A percentile compares a stretch with the other conserved stretches of the same genome.
These are phyloP conservation scores for Pascua guehoae DNA, from an alignment of 1,284 basidiomycete species.

Conservation along the genomic window DNA sequence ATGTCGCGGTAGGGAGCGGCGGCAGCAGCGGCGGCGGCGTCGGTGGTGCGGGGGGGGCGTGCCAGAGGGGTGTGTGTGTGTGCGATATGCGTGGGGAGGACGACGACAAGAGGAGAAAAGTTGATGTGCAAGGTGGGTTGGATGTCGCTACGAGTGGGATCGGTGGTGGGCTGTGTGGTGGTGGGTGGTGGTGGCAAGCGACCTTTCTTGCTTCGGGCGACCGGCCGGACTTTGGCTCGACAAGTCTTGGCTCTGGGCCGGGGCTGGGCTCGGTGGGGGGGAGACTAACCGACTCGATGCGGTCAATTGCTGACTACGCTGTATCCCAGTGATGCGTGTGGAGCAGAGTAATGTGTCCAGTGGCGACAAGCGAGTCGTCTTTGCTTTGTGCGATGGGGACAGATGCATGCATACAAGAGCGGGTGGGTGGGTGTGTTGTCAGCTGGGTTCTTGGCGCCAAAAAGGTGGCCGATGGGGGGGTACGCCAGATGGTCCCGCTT, in stretches of 20 bases:
- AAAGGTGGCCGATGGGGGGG: background rate
- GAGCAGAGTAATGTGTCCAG: background rate
- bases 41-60: background rate
- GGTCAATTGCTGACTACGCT: too few relatives aligned
- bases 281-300: too few relatives aligned
- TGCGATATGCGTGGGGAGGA: background rate
- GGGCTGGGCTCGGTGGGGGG: too few relatives aligned
- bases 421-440: too few relatives aligned
- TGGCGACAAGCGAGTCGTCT: background rate
- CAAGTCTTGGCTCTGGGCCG: too few relatives aligned
- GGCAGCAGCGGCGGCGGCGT: background rate
- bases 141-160: too few relatives aligned
- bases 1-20: background rate
- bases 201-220: too few relatives aligned
- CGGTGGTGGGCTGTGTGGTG: too few relatives aligned
- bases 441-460: background rate
- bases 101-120: slow-evolving; percentile 1
- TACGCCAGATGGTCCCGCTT: background rate
- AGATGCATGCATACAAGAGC: too few relatives aligned
- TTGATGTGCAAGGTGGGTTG: background rate
- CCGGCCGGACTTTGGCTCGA: too few relatives aligned
- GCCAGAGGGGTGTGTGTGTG: background rate
- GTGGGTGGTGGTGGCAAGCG: too few relatives aligned
- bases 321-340: background rate
- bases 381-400: too few relatives aligned